A percentile compares a stretch with the other conserved stretches of the same genome.
Conservation (phyloP, 495 filamentous ascomycete genomes). For the Neurospora africana region DNA sequence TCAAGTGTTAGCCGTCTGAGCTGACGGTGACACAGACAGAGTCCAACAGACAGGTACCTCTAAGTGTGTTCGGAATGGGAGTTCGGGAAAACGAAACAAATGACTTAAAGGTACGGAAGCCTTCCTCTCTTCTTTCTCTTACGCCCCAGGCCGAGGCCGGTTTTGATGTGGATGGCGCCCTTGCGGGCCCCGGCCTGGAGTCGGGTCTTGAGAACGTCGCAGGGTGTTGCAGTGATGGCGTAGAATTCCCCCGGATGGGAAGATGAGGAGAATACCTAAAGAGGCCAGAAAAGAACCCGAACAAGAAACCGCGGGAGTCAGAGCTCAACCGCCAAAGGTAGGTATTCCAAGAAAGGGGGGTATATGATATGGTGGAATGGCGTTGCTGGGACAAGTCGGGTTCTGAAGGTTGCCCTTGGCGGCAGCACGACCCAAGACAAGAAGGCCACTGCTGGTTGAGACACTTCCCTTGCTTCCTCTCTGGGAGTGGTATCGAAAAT, state of each 20-base stretch:
- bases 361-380: conserved; percentile 1
- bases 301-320: background rate
- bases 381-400: conserved; percentile 19
- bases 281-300: background rate
- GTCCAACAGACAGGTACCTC: background rate
- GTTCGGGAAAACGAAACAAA: background rate
- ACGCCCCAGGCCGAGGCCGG: background rate
- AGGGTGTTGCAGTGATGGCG: background rate
- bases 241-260: background rate
- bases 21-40: background rate
- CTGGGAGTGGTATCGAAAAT: conserved; percentile 3
- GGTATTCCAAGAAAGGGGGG: too few species aligned
- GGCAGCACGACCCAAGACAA: conserved; percentile 21
- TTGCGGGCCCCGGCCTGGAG: background rate
- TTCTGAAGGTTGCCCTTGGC: conserved; percentile 13
- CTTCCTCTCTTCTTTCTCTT: background rate
- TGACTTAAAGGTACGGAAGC: background rate
- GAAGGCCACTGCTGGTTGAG: conserved; percentile 13
- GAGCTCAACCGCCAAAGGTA: background rate
- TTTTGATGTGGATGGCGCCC: background rate
- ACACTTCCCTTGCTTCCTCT: conserved; percentile 12
- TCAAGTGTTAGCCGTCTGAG: background rate
- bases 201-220: background rate
- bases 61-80: background rate
- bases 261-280: background rate